phyloP scores from a whole-genome alignment of 148 eudicot genomes.

The Amaranthus palmeri region DNA sequence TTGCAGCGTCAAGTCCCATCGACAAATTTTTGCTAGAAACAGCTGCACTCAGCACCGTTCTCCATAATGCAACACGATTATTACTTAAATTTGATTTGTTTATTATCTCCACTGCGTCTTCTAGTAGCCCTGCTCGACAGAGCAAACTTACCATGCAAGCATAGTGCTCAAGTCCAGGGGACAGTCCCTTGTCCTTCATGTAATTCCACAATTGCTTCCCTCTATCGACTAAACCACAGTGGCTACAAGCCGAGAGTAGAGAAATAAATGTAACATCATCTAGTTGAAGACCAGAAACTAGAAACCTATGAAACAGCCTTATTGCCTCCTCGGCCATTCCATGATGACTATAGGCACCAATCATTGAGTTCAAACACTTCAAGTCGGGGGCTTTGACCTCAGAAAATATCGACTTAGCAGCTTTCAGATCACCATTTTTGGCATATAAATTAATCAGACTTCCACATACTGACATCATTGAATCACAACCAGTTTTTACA shows the following conservation, averaged over 20 bases:
- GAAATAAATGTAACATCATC: conserved; percentile 69
- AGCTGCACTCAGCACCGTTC: conserved; percentile 63
- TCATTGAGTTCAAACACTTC: conserved; percentile 78
- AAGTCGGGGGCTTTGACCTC: conserved; percentile 43
- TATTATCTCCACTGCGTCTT: conserved; percentile 62
- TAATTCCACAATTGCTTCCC: conserved; percentile 58
- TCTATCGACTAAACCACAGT: conserved; percentile 51
- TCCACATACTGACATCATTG: conserved; percentile 59
- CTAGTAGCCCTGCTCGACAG: conserved; percentile 67
- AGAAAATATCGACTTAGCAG: conserved; percentile 41
- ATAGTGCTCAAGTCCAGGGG: conserved; percentile 61
- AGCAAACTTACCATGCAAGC: conserved; percentile 85
- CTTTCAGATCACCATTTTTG: conserved; percentile 63
- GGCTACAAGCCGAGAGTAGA: conserved; percentile 72
- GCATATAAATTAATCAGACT: conserved; percentile 76
- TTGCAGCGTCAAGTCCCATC: conserved; percentile 55
- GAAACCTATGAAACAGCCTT: conserved; percentile 41
- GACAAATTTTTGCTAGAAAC: conserved; percentile 40
- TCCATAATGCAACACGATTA: conserved; percentile 54
- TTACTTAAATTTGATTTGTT: conserved; percentile 40
- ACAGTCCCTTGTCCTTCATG: conserved; percentile 51
- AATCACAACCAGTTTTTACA: conserved; percentile 47
- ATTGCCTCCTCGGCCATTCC: conserved; percentile 67
- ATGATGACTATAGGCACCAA: conserved; percentile 71
- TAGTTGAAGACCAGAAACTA: conserved; percentile 40